These are phyloP conservation scores for Termitomyces sp. DNA, from an alignment of 768 basidiomycete genomes.

Conservation along the genomic window DNA sequence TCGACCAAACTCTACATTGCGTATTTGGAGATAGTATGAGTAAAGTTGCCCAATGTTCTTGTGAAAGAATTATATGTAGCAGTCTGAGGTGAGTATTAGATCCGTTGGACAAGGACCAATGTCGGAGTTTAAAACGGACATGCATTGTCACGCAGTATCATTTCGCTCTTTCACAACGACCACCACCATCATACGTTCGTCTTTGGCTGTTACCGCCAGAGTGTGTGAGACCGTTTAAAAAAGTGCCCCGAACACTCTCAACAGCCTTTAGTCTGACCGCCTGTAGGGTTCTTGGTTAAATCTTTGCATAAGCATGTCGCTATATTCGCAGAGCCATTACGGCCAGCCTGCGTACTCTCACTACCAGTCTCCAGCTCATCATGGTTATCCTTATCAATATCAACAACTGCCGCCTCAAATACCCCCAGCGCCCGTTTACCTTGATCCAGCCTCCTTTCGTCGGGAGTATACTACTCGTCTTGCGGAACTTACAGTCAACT, in stretches of 20 bases:
- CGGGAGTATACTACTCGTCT: conserved; percentile 74
- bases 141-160: conserved; percentile 16
- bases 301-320: conserved; percentile 42
- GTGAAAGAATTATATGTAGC: not conserved
- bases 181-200: conserved; percentile 32
- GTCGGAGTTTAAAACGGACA: conserved; percentile 26
- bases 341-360: conserved; percentile 51
- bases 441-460: conserved; percentile 70
- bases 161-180: conserved; percentile 27
- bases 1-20: not conserved
- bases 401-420: conserved; percentile 41
- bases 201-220: conserved; percentile 32
- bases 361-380: conserved; percentile 36
- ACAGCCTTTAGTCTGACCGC: conserved; percentile 8
- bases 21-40: not conserved
- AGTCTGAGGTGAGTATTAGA: not conserved
- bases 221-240: conserved; percentile 47
- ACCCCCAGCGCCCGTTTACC: conserved; percentile 28
- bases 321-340: conserved; percentile 60
- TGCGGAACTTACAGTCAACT: conserved; percentile 85
- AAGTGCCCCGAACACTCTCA: conserved; percentile 22
- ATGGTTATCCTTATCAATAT: conserved; percentile 36
- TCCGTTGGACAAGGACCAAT: conserved; percentile 11
- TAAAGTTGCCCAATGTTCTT: no score
- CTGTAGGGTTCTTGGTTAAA: conserved; percentile 14